phyloP scores from a whole-genome alignment of 345 rosid species.

The Aurinia saxatilis region DNA sequence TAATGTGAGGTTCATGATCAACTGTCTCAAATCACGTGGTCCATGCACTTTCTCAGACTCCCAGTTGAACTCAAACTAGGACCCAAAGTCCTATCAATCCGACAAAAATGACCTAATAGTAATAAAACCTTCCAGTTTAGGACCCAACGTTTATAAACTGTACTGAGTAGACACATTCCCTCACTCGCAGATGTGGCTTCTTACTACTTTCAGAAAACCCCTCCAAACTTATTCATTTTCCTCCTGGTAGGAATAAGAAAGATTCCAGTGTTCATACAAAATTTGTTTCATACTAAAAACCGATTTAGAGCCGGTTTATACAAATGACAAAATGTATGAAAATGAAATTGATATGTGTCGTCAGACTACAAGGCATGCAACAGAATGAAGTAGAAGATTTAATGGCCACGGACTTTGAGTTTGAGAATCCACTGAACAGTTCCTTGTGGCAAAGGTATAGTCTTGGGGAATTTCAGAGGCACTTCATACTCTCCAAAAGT shows the following conservation, averaged over 20 bases:
- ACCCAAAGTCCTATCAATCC: no score
- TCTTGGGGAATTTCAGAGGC: constrained; percentile 68
- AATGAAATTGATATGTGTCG: constrained; percentile 6
- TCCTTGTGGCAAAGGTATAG: constrained; percentile 77
- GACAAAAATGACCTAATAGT: background rate
- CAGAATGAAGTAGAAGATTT: constrained; percentile 5
- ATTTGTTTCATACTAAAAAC: background rate
- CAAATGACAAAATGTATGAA: background rate
- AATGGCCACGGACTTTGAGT: constrained; percentile 74
- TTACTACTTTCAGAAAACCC: background rate
- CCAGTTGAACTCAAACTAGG: no score
- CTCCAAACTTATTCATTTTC: background rate
- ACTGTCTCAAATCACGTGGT: no score
- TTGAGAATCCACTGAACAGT: constrained; percentile 69
- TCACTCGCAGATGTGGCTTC: background rate
- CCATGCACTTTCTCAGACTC: no score
- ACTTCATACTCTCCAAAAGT: constrained; percentile 72
- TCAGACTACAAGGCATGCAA: background rate
- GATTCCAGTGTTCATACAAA: background rate
- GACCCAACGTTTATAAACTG: background rate
- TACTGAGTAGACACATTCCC: background rate
- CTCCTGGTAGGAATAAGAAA: no score
- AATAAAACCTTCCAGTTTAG: background rate
- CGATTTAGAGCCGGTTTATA: background rate
- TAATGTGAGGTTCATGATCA: no score